Evolutionary conservation across 2,329 filamentous ascomycete species (phyloP).

Genomic region (Didymella sp.): DNA sequence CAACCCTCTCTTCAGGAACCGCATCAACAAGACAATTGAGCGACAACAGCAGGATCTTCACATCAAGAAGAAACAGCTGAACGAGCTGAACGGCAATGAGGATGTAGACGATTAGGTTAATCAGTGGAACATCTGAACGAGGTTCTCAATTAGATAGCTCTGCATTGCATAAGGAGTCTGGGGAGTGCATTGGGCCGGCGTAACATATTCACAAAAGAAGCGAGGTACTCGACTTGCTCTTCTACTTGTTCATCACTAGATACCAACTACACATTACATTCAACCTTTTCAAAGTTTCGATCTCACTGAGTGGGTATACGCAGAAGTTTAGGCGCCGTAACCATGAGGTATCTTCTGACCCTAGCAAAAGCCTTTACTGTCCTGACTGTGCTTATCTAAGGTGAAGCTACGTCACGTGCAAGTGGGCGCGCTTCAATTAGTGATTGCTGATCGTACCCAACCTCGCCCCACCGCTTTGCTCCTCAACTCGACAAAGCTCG

Average conservation of each 20-base stretch:
- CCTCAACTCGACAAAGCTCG: neutral
- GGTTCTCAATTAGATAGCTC: neutral
- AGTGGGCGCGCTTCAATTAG: neutral
- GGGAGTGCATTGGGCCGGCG: slow-evolving; percentile 15
- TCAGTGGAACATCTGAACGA: neutral
- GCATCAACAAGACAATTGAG: slow-evolving; percentile 58
- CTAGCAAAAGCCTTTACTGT: no score
- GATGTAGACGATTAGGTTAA: slow-evolving; percentile 20
- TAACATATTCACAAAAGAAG: neutral
- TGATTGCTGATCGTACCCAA: neutral
- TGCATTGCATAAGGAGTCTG: slow-evolving; percentile 12
- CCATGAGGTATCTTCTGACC: neutral
- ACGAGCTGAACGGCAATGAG: slow-evolving; percentile 37
- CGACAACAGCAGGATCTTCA: slow-evolving; percentile 58
- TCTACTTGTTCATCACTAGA: slow-evolving; percentile 1
- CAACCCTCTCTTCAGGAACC: slow-evolving; percentile 59
- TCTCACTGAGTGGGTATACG: no score
- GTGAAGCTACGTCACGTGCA: slow-evolving; percentile 3
- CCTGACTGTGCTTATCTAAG: no score
- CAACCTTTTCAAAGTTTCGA: neutral
- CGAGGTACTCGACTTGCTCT: neutral
- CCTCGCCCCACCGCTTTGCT: slow-evolving; percentile 11
- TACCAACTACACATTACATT: slow-evolving; percentile 5
- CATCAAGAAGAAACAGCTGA: slow-evolving; percentile 59
- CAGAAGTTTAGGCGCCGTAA: no score